phyloP scores from a whole-genome alignment of 2,329 filamentous ascomycete genomes.

The Talaromyces sp. region DNA sequence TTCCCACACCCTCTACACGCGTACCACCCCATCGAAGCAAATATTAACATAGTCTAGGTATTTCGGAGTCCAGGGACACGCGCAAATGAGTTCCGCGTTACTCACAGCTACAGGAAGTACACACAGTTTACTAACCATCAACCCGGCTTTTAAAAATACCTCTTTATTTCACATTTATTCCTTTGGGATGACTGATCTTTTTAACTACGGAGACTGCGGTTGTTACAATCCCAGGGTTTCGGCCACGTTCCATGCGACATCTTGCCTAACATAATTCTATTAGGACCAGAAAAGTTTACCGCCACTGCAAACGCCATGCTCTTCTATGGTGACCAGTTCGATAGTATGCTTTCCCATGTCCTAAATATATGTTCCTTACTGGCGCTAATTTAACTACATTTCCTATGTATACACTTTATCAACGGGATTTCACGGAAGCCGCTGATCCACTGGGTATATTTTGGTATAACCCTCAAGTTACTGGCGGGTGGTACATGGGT shows the following conservation, averaged over 20 bases:
- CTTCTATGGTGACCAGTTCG: not conserved
- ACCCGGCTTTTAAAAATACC: not conserved
- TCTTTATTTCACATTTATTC: not conserved
- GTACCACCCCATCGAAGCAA: not conserved
- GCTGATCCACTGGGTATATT: not conserved
- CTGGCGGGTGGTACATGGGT: not conserved
- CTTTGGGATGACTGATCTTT: not conserved
- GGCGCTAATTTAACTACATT: not conserved
- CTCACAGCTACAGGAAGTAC: not conserved
- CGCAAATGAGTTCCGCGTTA: not conserved
- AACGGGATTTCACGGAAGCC: not conserved
- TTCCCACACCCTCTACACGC: no score
- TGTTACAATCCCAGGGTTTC: not conserved
- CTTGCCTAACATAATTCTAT: not conserved
- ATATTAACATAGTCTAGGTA: not conserved
- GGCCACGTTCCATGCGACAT: not conserved
- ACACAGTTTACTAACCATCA: not conserved
- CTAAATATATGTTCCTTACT: not conserved
- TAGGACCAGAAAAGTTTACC: not conserved
- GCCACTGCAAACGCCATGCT: slow-evolving; percentile 2
- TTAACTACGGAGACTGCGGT: slow-evolving; percentile 1
- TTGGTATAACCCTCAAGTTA: slow-evolving; percentile 1
- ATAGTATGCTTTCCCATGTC: not conserved
- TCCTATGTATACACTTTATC: slow-evolving; percentile 1
- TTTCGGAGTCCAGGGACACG: not conserved